phyloP scores from a whole-genome alignment of 331 rosid genomes.

The Acacia pycnantha region DNA sequence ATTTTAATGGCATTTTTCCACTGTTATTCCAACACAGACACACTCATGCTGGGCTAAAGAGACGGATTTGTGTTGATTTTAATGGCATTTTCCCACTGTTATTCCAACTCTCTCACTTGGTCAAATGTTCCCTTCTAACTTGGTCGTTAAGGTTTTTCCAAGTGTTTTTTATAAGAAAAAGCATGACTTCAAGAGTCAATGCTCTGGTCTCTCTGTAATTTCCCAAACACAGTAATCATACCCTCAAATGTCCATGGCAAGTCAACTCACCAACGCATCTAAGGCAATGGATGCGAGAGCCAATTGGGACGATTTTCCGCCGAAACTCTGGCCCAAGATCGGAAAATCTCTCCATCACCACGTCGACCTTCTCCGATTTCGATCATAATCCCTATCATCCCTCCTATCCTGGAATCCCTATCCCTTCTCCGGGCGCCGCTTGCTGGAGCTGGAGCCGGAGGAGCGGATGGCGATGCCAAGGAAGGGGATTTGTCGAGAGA shows the following conservation, averaged over 20 bases:
- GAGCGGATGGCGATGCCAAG: slow-evolving; percentile 13
- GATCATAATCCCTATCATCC: slow-evolving; percentile 52
- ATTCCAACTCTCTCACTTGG: background rate
- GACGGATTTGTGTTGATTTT: background rate
- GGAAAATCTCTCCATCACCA: too few species aligned
- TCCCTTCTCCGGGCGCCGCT: slow-evolving; percentile 36
- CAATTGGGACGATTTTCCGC: too few species aligned
- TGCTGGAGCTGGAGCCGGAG: background rate
- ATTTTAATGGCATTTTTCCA: too few species aligned
- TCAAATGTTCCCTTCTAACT: background rate
- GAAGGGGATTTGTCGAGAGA: slow-evolving; percentile 43
- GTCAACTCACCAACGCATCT: background rate
- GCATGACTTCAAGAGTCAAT: background rate
- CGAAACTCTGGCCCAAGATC: too few species aligned
- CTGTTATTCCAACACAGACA: too few species aligned
- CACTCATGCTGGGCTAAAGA: background rate
- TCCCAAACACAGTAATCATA: background rate
- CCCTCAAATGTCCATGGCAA: background rate
- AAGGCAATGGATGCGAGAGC: too few species aligned
- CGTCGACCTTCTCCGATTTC: too few species aligned
- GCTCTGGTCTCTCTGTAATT: too few species aligned
- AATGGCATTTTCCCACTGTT: background rate
- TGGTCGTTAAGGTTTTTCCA: background rate
- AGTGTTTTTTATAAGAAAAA: too few species aligned
- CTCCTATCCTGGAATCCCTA: slow-evolving; percentile 32